These are phyloP conservation scores for Pochonia chlamydosporia DNA, from an alignment of 2,329 filamentous ascomycete species.

Conservation along the genomic window DNA sequence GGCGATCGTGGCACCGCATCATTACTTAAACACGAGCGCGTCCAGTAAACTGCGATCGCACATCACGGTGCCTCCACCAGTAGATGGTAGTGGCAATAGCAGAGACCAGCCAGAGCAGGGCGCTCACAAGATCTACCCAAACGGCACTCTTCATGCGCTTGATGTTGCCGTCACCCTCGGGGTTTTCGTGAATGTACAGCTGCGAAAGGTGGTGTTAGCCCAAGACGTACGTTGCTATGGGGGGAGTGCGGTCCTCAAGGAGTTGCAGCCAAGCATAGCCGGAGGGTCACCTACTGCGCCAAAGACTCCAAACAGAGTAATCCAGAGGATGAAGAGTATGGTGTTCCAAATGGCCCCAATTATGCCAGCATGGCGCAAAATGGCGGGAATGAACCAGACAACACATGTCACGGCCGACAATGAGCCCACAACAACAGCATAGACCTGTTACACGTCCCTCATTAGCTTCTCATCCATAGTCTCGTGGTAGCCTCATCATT, in stretches of 20 bases:
- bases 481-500: neutral
- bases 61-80: conserved; percentile 52
- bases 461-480: neutral
- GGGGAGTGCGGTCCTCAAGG: no score
- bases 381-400: conserved; percentile 59
- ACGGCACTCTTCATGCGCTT: conserved; percentile 80
- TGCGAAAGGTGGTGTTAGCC: conserved; percentile 14
- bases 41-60: conserved; percentile 51
- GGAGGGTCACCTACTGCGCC: conserved; percentile 49
- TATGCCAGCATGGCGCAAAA: conserved; percentile 42
- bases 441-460: conserved; percentile 43
- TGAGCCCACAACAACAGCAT: conserved; percentile 64
- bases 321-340: conserved; percentile 72
- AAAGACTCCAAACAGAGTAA: conserved; percentile 78
- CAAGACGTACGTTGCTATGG: neutral
- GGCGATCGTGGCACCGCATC: conserved; percentile 3
- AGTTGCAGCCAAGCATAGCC: no score
- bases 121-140: conserved; percentile 72
- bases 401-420: conserved; percentile 60
- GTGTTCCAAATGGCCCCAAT: conserved; percentile 62
- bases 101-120: conserved; percentile 69
- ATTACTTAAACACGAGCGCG: conserved; percentile 44
- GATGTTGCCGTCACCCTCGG: conserved; percentile 58
- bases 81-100: conserved; percentile 48
- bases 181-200: conserved; percentile 67